These are phyloP conservation scores for Magnusiomyces tetraspermus DNA, from an alignment of 1,139 yeast genomes.

Conservation along the genomic window DNA sequence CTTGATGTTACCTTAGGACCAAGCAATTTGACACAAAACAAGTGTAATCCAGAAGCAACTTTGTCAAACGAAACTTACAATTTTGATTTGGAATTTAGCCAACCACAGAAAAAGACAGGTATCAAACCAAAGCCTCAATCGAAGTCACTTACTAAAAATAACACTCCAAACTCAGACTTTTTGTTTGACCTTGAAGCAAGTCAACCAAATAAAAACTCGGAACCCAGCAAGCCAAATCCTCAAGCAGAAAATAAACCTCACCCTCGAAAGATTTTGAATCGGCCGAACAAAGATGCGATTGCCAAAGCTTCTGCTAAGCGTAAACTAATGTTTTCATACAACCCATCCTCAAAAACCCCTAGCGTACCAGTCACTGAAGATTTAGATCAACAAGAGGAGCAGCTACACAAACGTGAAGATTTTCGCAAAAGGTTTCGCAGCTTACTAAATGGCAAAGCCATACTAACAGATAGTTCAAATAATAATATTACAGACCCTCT, in stretches of 20 bases:
- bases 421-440: background rate
- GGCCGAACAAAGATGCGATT: background rate
- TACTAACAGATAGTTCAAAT: too few species aligned
- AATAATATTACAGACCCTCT: background rate
- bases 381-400: background rate
- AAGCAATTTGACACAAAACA: too few species aligned
- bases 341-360: background rate
- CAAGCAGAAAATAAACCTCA: background rate
- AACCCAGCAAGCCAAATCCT: background rate
- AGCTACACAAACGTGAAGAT: background rate
- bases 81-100: too few species aligned
- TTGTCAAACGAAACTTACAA: too few species aligned
- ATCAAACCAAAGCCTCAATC: too few species aligned
- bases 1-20: too few species aligned
- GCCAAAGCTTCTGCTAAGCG: background rate
- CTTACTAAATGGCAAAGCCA: background rate
- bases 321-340: background rate
- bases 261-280: background rate
- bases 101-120: too few species aligned
- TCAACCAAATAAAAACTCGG: background rate
- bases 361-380: background rate
- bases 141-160: too few species aligned
- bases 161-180: background rate
- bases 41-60: too few species aligned
- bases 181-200: background rate